Evolutionary conservation across 805 yeast genomes (phyloP), one percentile per base, ranked within the genome.

Genomic region (Candida andamanensis): DNA sequence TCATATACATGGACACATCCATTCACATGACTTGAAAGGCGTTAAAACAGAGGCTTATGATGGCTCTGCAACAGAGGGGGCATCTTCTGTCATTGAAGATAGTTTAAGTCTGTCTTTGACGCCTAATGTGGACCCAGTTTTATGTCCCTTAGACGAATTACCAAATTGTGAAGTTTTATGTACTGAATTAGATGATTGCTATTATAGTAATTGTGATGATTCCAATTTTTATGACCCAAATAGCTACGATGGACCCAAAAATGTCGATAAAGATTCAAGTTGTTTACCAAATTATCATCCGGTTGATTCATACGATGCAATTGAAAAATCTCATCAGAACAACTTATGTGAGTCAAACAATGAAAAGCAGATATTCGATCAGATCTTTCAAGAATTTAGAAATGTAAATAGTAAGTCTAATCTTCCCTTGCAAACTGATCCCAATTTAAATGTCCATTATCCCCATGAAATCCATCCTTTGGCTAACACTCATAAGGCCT

Each of bases 1-100:
- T 5, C 77, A 76, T 43, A 75, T 77, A 21, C 83, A 77, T 47
- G 84, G 84, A n/a, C 84, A 77, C 46, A 71, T 77, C 18, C 84
- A 77, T 46, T 74, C 63, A 39, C 69, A 63, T 33, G 38, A 28
- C 16, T 7, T 16, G 10, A n/a, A 10, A 13, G 28, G 15, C 7
- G 9, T 25, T 6, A 18, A 12, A 12, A 25, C 17, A n/a, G 16
- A 25, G 10, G 17, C 7, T 6, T 18, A 25, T 25, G 28, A 24
- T 10, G 14, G 14, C n/a, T 7, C 8, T 11, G 12, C n/a, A 10
- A 10, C 26, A 14, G 6, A 7, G n/a, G 7, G 13, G 12, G 12
- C n/a, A 12, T 18, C 17, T 18, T 16, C 17, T 12, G 15, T 25
- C 15, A 12, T 10, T 25, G 12, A 10, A 8, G 14, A 10, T 24